A percentile compares a stretch with the other conserved stretches of the same genome.
Conservation (phyloP, 768 basidiomycete genomes). For the Tylopilus cervinicoccineus region DNA sequence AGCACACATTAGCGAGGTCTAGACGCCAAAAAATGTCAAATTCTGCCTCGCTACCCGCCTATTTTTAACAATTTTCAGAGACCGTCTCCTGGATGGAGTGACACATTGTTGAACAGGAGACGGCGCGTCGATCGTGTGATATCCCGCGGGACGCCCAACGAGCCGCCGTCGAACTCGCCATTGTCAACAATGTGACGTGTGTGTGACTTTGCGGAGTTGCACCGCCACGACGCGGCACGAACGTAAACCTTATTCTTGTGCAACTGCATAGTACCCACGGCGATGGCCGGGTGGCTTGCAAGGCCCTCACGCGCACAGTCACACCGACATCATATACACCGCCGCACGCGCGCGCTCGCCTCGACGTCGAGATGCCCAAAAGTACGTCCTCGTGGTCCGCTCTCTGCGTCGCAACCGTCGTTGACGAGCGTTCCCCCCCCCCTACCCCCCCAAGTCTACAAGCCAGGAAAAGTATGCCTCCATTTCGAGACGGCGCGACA, state of each 20-base stretch:
- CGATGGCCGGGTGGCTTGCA: slow-evolving; percentile 34
- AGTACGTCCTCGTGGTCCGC: slow-evolving; percentile 23
- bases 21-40: not conserved
- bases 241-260: slow-evolving; percentile 4
- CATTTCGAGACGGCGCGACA: not conserved
- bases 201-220: not conserved
- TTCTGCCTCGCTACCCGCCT: not conserved
- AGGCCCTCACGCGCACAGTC: not conserved
- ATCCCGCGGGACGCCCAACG: not conserved
- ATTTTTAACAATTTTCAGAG: no score
- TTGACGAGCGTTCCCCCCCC: no score
- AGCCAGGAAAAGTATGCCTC: slow-evolving; percentile 79
- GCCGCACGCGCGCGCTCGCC: no score
- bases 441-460: no score
- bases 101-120: not conserved
- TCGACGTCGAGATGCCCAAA: slow-evolving; percentile 42
- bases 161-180: not conserved
- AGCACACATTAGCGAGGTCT: not conserved
- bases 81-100: not conserved
- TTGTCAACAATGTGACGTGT: no score
- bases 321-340: no score
- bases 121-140: not conserved
- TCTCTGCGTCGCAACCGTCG: no score
- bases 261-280: slow-evolving; percentile 30
- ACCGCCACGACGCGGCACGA: not conserved